Evolutionary conservation across 2,329 filamentous ascomycete species (phyloP).

Genomic region (Talaromyces sp.): DNA sequence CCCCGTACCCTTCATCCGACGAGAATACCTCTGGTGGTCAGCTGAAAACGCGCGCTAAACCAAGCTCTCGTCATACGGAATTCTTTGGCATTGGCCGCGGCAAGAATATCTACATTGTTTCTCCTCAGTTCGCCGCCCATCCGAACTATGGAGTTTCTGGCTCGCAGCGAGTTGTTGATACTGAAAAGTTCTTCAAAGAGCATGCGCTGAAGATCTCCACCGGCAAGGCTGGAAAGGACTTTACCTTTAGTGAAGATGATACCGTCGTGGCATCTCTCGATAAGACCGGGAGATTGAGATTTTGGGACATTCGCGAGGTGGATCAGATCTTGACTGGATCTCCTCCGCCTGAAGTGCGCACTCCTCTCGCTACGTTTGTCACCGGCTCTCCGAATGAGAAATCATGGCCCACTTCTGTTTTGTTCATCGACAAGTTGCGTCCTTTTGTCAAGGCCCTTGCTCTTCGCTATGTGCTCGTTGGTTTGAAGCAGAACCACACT

Average conservation of each 20-base stretch:
- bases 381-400: conserved; percentile 87
- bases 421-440: conserved; percentile 92
- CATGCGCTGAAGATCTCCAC: conserved; percentile 91
- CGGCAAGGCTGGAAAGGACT: conserved; percentile 97
- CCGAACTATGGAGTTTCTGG: conserved; percentile 46
- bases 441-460: conserved; percentile 87
- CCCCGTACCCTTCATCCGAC: conserved; percentile 77
- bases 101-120: conserved; percentile 90
- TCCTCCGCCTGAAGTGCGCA: conserved; percentile 67
- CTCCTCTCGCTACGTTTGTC: conserved; percentile 78
- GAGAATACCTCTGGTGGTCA: conserved; percentile 88
- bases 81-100: conserved; percentile 94
- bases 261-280: conserved; percentile 90
- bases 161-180: conserved; percentile 64
- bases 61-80: conserved; percentile 81
- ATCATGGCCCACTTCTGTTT: conserved; percentile 92
- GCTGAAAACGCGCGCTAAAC: conserved; percentile 89
- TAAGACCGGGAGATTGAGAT: conserved; percentile 92
- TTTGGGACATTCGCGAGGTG: conserved; percentile 92
- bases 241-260: conserved; percentile 95
- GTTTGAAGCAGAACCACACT: conserved; percentile 98
- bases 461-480: conserved; percentile 90
- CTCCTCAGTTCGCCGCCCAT: conserved; percentile 52
- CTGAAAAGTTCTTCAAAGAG: conserved; percentile 79
- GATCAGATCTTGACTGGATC: conserved; percentile 47